phyloP scores from a whole-genome alignment of 192 early-diverging fungal species.

The Allomyces macrogynus region DNA sequence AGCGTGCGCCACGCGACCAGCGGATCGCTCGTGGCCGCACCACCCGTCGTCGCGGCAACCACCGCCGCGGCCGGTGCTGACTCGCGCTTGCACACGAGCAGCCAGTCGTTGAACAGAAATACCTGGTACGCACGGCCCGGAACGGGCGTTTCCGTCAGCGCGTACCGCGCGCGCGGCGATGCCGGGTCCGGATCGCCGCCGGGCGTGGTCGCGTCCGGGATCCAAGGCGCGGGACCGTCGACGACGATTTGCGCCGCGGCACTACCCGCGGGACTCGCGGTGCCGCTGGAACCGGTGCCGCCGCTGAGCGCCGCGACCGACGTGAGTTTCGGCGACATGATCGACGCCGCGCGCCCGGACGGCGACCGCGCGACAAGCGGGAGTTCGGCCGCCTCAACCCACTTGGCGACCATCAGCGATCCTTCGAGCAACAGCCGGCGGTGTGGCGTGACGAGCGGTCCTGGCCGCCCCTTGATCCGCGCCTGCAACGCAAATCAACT shows the following conservation, averaged over 20 bases:
- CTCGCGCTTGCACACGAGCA: conserved; percentile 22
- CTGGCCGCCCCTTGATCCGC: background rate
- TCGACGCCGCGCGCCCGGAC: too few species aligned
- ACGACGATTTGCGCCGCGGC: too few species aligned
- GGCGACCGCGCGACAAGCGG: too few species aligned
- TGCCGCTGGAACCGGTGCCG: too few species aligned
- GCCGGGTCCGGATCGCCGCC: background rate
- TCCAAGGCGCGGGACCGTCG: conserved; percentile 13
- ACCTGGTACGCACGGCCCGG: conserved; percentile 21
- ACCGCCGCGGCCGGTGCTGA: background rate
- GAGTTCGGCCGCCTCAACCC: too few species aligned
- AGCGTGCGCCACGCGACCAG: background rate
- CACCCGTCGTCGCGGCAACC: too few species aligned
- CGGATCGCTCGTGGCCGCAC: background rate
- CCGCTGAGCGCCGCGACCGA: too few species aligned
- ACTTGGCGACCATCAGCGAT: conserved; percentile 5
- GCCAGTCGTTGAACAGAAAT: conserved; percentile 51
- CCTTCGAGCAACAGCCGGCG: conserved; percentile 26
- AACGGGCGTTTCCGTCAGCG: conserved; percentile 14
- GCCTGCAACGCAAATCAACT: conserved; percentile 1
- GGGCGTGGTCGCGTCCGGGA: conserved; percentile 1
- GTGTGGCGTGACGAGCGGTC: conserved; percentile 28
- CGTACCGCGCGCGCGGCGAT: conserved; percentile 10
- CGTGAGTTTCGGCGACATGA: too few species aligned
- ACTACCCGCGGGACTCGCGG: too few species aligned